These are phyloP conservation scores for Citeromyces nyonsensis DNA, from an alignment of 805 yeast genomes.

Conservation along the genomic window DNA sequence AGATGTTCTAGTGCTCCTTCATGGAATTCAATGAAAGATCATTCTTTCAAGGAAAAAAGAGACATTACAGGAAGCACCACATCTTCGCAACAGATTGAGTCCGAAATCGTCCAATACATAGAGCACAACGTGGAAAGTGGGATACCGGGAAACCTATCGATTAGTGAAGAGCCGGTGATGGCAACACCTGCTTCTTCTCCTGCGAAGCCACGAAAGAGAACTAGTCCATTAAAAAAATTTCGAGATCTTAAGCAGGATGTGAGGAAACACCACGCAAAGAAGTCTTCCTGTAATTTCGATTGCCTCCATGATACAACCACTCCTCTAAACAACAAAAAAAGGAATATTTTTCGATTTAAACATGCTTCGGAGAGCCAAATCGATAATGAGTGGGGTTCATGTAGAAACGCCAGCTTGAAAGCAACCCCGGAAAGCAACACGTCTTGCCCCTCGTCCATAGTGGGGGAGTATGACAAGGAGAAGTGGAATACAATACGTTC, in stretches of 20 bases:
- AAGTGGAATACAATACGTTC: constrained; percentile 41
- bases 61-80: too few species aligned
- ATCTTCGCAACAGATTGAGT: too few species aligned
- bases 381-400: too few species aligned
- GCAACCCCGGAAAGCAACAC: constrained; percentile 8
- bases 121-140: too few species aligned
- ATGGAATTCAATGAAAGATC: too few species aligned
- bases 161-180: neutral
- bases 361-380: too few species aligned
- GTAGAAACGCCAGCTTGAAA: too few species aligned
- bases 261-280: neutral
- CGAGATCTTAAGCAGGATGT: neutral
- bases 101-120: too few species aligned
- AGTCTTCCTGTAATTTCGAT: neutral
- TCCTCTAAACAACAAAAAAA: neutral
- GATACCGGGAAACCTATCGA: neutral
- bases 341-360: neutral
- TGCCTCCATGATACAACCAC: neutral
- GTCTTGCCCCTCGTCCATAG: constrained; percentile 35
- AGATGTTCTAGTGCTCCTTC: too few species aligned
- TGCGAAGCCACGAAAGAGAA: neutral
- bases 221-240: neutral
- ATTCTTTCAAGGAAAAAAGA: too few species aligned
- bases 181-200: neutral
- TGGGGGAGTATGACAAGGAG: constrained; percentile 52